Base-by-base conservation (phyloP, 257 asterid genomes). In the Nicotiana benthamiana region DNA sequence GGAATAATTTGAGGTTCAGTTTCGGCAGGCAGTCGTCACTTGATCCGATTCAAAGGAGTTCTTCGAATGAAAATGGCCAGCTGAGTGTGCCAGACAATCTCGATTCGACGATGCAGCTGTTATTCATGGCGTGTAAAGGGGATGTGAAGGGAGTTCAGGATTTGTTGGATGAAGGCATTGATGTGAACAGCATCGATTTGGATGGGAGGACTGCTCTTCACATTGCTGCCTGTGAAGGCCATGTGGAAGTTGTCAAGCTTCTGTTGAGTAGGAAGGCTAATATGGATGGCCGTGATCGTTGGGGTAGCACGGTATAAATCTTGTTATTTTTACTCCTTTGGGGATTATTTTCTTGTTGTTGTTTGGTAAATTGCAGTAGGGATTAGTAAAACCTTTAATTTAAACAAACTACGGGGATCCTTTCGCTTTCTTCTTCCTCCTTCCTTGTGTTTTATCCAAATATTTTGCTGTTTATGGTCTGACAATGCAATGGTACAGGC, bases 131-230 rank as follows among this genome's bases (percentile, higher is more conserved):
- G 10, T 89, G 92, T 61, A 83, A 87, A 82, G 98, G 98, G 10
- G 98, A 96, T 67, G 97, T 83, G 46, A 88, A 74, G 66, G 97
- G 97, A 20, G 88, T 94, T 82, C 82, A 65, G 86, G 99, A 90
- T 43, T 90, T 96, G 90, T 87, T 96, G 54, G 98, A 90, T 82
- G 91, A 94, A 67, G 59, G 59, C 28, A 83, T 86, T 22, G 99
- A 96, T 79, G 97, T 94, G 12, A 94, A 96, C 51, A 96, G 92
- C 82, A 94, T 96, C 79, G 99, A 96, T 85, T 88, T 96, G 92
- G 98, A 96, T 83, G 98, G 99, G 46, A 84, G 99, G 84, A 96
- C 99, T 6, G 99, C 98, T 6, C 80, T 96, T 87, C 99, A 96
- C 75, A 89, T 96, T 57, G 98, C 95, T 13, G 92, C 97, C 0